Conservation (phyloP, 352 stramenopile genomes). For the Globisporangium mamillatum region DNA sequence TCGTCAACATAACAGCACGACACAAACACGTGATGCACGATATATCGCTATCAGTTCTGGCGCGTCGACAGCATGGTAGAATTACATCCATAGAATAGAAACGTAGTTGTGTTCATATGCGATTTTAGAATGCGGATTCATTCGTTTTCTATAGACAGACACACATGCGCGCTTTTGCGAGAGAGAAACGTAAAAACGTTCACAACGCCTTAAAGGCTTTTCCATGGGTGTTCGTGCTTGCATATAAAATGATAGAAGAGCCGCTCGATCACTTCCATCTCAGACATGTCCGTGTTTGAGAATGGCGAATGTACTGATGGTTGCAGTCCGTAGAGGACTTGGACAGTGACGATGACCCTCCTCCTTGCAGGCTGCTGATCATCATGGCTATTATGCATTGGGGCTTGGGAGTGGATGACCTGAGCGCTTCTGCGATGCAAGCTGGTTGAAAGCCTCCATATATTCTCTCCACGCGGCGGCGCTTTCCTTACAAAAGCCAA, state of each 20-base stretch:
- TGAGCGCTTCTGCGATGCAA: slow-evolving; percentile 4
- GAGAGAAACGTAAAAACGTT: not conserved
- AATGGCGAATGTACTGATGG: not conserved
- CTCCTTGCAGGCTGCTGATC: not conserved
- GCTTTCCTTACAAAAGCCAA: not conserved
- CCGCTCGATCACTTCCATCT: too few relatives aligned
- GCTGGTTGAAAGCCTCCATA: not conserved
- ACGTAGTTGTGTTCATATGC: too few relatives aligned
- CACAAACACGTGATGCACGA: not conserved
- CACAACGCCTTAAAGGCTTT: not conserved
- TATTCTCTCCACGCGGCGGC: not conserved
- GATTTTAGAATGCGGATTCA: too few relatives aligned
- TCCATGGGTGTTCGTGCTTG: not conserved
- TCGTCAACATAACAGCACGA: not conserved
- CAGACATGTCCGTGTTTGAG: not conserved
- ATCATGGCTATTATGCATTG: not conserved
- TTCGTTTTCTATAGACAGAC: not conserved
- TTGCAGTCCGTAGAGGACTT: not conserved
- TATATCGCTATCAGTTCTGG: not conserved
- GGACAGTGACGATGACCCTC: not conserved
- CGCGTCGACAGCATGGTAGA: not conserved
- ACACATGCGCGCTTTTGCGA: not conserved
- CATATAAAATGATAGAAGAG: not conserved
- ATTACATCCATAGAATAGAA: too few relatives aligned
- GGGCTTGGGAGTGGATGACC: not conserved